Percentiles rank a stretch among this genome's conserved stretches.
phyloP scores from a whole-genome alignment of 495 filamentous ascomycete genomes.

The Penicillium dipodomyicola region DNA sequence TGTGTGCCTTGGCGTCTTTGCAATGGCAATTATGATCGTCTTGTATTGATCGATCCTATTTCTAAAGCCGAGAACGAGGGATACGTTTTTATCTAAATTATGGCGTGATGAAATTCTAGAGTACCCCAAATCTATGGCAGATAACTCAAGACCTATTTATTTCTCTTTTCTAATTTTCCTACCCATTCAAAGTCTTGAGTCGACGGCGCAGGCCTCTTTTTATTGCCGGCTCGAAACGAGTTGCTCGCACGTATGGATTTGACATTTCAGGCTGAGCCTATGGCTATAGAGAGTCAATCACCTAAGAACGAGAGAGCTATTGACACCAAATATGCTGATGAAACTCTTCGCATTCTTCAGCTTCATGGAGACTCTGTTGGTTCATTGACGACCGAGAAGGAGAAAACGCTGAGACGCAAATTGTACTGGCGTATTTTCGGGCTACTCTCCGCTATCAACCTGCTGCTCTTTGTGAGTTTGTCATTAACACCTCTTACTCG shows the following conservation, averaged over 20 bases:
- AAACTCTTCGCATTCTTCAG: constrained; percentile 24
- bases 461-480: constrained; percentile 22
- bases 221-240: not conserved
- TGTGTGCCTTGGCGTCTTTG: not conserved
- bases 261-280: not conserved
- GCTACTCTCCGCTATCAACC: constrained; percentile 18
- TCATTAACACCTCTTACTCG: not conserved
- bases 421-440: constrained; percentile 19
- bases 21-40: not conserved
- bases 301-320: not conserved
- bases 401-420: constrained; percentile 15
- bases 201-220: not conserved
- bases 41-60: not conserved
- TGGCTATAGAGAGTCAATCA: not conserved
- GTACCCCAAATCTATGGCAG: not conserved
- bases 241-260: not conserved
- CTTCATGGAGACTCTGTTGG: constrained; percentile 18
- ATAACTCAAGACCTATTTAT: not conserved
- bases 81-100: not conserved
- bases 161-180: not conserved
- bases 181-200: not conserved
- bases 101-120: not conserved
- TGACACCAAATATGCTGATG: constrained; percentile 20
- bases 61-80: not conserved
- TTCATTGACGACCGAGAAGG: constrained; percentile 20